A percentile compares a stretch with the other conserved stretches of the same genome.
phyloP scores from a whole-genome alignment of 805 yeast species.

The Saccharomycopsis sp. region DNA sequence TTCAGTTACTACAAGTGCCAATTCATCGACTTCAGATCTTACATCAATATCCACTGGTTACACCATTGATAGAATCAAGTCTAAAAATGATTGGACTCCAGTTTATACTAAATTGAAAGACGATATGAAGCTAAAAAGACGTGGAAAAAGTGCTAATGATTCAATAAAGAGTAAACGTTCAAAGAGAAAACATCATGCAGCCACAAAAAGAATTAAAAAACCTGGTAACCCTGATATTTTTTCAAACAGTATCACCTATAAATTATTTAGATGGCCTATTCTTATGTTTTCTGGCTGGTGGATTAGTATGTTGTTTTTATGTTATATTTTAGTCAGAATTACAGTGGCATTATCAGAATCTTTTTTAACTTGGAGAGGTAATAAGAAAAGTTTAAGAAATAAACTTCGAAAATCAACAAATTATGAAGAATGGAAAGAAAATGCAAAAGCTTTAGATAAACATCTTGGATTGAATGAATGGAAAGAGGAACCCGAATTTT shows the following conservation, averaged over 20 bases:
- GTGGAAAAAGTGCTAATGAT: constrained; percentile 14
- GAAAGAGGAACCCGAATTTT: constrained; percentile 49
- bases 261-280: constrained; percentile 56
- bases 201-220: constrained; percentile 2
- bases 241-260: constrained; percentile 31
- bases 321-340: constrained; percentile 43
- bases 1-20: constrained; percentile 14
- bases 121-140: constrained; percentile 21
- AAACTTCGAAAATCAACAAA: constrained; percentile 37
- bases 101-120: constrained; percentile 24
- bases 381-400: constrained; percentile 37
- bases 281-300: constrained; percentile 42
- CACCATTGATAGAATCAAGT: constrained; percentile 23
- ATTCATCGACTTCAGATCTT: constrained; percentile 7
- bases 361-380: constrained; percentile 49
- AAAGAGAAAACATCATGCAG: constrained; percentile 5
- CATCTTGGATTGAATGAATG: constrained; percentile 52
- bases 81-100: constrained; percentile 39
- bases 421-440: constrained; percentile 52
- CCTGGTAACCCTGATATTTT: constrained; percentile 1
- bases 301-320: constrained; percentile 37
- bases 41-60: neutral
- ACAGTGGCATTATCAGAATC: constrained; percentile 57
- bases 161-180: no score
- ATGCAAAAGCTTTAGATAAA: constrained; percentile 48